Evolutionary conservation across 306 rosid species (phyloP).

Genomic region (Argentina anserina): DNA sequence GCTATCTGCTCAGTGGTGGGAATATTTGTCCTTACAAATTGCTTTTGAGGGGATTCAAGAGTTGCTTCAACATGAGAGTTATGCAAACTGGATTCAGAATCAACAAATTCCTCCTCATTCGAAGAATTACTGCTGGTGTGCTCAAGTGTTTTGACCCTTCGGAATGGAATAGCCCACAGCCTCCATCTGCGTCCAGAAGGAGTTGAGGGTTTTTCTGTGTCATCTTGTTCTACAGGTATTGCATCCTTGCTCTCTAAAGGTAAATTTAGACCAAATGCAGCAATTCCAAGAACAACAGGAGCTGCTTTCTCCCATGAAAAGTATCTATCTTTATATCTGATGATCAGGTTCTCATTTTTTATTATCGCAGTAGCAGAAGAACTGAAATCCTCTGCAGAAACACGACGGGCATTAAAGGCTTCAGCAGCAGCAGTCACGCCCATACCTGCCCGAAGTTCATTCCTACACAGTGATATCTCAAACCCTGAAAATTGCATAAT

Average conservation of each 20-base stretch:
- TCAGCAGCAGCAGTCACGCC: constrained; percentile 72
- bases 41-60: constrained; percentile 60
- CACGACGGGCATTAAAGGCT: constrained; percentile 58
- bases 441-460: constrained; percentile 69
- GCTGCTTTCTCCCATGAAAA: constrained; percentile 88
- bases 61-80: constrained; percentile 36
- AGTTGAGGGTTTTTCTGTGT: constrained; percentile 44
- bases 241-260: constrained; percentile 61
- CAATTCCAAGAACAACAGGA: constrained; percentile 71
- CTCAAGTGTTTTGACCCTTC: constrained; percentile 84
- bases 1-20: constrained; percentile 95
- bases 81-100: constrained; percentile 63
- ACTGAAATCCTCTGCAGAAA: constrained; percentile 56
- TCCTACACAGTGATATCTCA: constrained; percentile 85
- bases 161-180: constrained; percentile 87
- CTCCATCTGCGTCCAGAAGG: constrained; percentile 80
- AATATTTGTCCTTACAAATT: constrained; percentile 79
- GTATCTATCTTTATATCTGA: constrained; percentile 64
- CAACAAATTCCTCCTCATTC: constrained; percentile 81
- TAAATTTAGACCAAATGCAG: constrained; percentile 67
- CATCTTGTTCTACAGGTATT: constrained; percentile 68
- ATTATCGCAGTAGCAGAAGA: constrained; percentile 55
- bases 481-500: constrained; percentile 49
- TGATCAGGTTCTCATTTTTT: constrained; percentile 64
- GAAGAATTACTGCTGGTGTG: constrained; percentile 57